phyloP scores from a whole-genome alignment of 1,139 yeast genomes.

The Yamadazyma taylorii region DNA sequence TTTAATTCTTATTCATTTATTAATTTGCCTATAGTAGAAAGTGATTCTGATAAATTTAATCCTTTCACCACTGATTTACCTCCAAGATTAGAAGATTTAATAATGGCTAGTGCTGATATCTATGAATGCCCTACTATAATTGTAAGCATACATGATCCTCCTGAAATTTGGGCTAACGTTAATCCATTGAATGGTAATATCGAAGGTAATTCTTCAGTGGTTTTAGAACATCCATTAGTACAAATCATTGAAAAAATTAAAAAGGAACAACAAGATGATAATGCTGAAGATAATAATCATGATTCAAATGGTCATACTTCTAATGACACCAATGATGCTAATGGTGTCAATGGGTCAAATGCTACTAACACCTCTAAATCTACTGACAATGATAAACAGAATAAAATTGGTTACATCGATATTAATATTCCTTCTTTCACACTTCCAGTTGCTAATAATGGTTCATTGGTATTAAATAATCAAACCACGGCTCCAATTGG shows the following conservation, averaged over 20 bases:
- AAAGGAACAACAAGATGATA: conserved; percentile 38
- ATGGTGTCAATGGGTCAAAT: too few relatives aligned
- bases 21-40: conserved; percentile 60
- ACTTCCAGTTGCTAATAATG: conserved; percentile 27
- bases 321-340: too few relatives aligned
- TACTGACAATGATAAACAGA: conserved; percentile 19
- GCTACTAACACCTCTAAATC: too few relatives aligned
- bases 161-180: conserved; percentile 87
- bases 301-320: background rate
- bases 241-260: conserved; percentile 37
- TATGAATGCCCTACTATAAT: conserved; percentile 63
- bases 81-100: conserved; percentile 61
- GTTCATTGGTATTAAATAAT: conserved; percentile 21
- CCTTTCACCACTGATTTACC: conserved; percentile 46
- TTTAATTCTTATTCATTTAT: conserved; percentile 60
- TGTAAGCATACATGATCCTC: conserved; percentile 84
- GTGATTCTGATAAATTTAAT: conserved; percentile 25
- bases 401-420: conserved; percentile 78
- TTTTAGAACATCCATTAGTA: conserved; percentile 47
- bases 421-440: conserved; percentile 66
- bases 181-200: conserved; percentile 80
- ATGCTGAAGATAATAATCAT: conserved; percentile 42
- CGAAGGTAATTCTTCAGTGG: conserved; percentile 69
- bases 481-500: conserved; percentile 22
- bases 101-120: conserved; percentile 74